A percentile compares a stretch with the other conserved stretches of the same genome.
phyloP scores from a whole-genome alignment of 2,329 filamentous ascomycete genomes.

The Mycogone perniciosa region DNA sequence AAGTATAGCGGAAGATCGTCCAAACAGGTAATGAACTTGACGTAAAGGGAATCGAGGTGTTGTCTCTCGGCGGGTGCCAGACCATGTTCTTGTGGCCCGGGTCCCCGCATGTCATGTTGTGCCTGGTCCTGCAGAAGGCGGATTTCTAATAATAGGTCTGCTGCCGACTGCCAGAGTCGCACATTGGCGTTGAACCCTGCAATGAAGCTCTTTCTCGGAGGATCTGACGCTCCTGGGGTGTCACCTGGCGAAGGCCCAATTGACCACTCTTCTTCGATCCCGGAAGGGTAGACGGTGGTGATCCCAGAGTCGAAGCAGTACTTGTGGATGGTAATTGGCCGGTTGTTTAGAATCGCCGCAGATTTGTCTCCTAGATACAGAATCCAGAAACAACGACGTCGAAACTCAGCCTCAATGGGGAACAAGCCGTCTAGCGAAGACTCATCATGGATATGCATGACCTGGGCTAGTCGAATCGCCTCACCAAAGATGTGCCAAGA shows the following conservation, averaged over 20 bases:
- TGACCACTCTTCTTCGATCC: constrained; percentile 22
- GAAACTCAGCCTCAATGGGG: constrained; percentile 33
- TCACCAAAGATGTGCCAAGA: constrained; percentile 42
- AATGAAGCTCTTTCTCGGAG: constrained; percentile 24
- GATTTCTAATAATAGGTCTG: constrained; percentile 33
- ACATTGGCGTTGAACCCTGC: constrained; percentile 38
- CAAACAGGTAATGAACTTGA: constrained; percentile 35
- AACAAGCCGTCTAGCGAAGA: constrained; percentile 28
- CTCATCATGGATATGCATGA: constrained; percentile 38
- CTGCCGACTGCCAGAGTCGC: constrained; percentile 34
- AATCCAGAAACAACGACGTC: constrained; percentile 33
- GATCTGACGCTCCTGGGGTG: constrained; percentile 11
- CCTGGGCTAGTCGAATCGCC: constrained; percentile 35
- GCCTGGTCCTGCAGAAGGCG: constrained; percentile 25
- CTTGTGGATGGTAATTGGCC: constrained; percentile 38
- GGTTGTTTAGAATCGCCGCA: constrained; percentile 33
- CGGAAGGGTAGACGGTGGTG: constrained; percentile 29
- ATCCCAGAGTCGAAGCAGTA: constrained; percentile 36
- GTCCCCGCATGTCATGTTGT: constrained; percentile 7
- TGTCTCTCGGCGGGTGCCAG: constrained; percentile 23
- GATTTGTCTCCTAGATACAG: constrained; percentile 36
- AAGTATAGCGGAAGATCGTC: constrained; percentile 33
- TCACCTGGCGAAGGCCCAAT: constrained; percentile 15
- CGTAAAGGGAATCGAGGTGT: constrained; percentile 30
- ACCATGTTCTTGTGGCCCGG: constrained; percentile 2